Evolutionary conservation across 148 eudicot species (phyloP).

Genomic region (Rhododendron williamsianum): DNA sequence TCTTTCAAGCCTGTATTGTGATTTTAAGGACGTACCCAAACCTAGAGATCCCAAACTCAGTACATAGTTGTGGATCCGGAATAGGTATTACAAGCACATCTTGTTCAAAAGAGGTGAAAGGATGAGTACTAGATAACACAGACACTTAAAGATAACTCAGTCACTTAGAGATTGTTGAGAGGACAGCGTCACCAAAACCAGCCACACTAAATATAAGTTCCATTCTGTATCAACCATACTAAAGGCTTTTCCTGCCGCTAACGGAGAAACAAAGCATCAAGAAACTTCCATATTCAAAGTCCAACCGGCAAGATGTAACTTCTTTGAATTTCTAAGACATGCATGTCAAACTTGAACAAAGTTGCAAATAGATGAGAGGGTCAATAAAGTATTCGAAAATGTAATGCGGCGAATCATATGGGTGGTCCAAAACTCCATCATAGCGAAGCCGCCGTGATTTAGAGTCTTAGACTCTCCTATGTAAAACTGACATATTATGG

Average conservation of each 20-base stretch:
- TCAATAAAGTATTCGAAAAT: background rate
- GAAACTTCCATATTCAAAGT: too few relatives aligned
- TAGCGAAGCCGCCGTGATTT: background rate
- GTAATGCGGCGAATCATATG: background rate
- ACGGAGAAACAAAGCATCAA: too few relatives aligned
- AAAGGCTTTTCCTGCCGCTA: too few relatives aligned
- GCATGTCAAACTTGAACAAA: background rate
- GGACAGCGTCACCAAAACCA: too few relatives aligned
- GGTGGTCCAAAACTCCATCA: background rate
- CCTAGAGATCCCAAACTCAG: background rate
- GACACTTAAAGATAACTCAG: too few relatives aligned
- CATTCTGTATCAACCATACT: too few relatives aligned
- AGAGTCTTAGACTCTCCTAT: background rate
- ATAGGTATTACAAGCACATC: background rate
- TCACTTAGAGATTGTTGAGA: too few relatives aligned
- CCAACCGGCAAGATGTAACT: too few relatives aligned
- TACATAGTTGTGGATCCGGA: background rate
- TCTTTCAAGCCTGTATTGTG: background rate
- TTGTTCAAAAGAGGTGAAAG: too few relatives aligned
- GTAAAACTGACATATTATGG: background rate
- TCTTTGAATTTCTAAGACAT: background rate
- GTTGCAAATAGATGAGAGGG: background rate
- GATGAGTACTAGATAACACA: too few relatives aligned
- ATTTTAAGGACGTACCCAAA: background rate
- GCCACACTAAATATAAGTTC: too few relatives aligned